phyloP scores from a whole-genome alignment of 1,284 basidiomycete species.

The Psilocybe mexicana region DNA sequence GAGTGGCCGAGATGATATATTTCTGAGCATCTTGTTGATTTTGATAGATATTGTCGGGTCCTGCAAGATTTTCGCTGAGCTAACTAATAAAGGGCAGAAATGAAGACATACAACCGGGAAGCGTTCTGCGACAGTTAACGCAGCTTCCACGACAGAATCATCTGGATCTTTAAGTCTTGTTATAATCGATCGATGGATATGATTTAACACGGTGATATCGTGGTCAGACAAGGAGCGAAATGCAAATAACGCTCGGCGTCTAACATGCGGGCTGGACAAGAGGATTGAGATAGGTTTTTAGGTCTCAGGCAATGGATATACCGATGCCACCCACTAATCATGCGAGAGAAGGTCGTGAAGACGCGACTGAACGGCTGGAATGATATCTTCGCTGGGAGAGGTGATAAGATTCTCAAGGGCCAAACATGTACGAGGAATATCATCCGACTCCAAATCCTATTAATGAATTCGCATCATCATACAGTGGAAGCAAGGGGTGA shows the following conservation, averaged over 20 bases:
- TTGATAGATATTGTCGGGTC: conserved; percentile 7
- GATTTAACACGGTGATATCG: conserved; percentile 48
- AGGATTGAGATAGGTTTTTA: conserved; percentile 13
- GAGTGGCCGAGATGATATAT: conserved; percentile 13
- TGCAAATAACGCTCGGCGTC: conserved; percentile 60
- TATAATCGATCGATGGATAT: conserved; percentile 42
- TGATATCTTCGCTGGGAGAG: conserved; percentile 58
- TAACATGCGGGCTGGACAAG: conserved; percentile 52
- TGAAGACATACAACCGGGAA: conserved; percentile 8
- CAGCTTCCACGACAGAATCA: conserved; percentile 47
- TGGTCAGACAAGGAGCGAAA: conserved; percentile 53
- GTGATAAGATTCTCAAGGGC: conserved; percentile 68
- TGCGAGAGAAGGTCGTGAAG: conserved; percentile 65
- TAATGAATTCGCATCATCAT: not conserved
- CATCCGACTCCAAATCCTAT: conserved; percentile 66
- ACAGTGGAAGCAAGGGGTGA: not conserved
- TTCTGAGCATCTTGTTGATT: conserved; percentile 18
- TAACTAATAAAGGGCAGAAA: not conserved
- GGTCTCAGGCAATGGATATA: conserved; percentile 10
- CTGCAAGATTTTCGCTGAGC: conserved; percentile 7
- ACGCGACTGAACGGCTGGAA: conserved; percentile 71
- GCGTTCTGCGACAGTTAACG: conserved; percentile 37
- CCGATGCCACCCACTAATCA: conserved; percentile 62
- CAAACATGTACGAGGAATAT: conserved; percentile 59
- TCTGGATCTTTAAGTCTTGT: conserved; percentile 51